phyloP scores from a whole-genome alignment of 2,329 filamentous ascomycete species.

The Pseudocercospora macadamiae region DNA sequence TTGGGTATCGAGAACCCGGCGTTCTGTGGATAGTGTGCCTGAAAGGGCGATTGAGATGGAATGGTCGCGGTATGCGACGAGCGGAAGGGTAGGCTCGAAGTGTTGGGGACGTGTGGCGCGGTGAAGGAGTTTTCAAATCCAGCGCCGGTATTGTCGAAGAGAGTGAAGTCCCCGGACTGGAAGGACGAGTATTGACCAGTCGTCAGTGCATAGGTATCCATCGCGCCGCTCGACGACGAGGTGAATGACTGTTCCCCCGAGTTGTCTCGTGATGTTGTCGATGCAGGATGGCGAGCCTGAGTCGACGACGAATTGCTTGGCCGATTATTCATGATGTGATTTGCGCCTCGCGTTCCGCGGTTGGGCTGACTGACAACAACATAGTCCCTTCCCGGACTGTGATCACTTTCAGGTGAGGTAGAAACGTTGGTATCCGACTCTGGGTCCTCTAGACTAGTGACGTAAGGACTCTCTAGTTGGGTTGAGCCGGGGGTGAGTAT shows the following conservation, averaged over 20 bases:
- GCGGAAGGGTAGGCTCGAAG: background rate
- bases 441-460: conserved; percentile 19
- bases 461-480: conserved; percentile 20
- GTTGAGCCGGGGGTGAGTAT: conserved; percentile 32
- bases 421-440: conserved; percentile 23
- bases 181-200: conserved; percentile 5
- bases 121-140: background rate
- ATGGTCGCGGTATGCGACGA: background rate
- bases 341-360: conserved; percentile 9
- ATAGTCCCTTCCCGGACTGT: conserved; percentile 25
- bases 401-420: conserved; percentile 24
- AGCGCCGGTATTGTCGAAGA: conserved; percentile 14
- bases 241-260: conserved; percentile 11
- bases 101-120: background rate
- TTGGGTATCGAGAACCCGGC: background rate
- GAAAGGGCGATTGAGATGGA: background rate
- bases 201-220: conserved; percentile 14
- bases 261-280: conserved; percentile 8
- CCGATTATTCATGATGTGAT: conserved; percentile 16
- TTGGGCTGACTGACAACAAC: conserved; percentile 20
- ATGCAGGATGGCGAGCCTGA: conserved; percentile 10
- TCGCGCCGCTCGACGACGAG: conserved; percentile 14
- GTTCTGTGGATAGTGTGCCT: background rate
- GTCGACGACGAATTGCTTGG: conserved; percentile 13
- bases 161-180: conserved; percentile 11